Conservation (phyloP, 2,329 filamentous ascomycete species). For the Intubia oerlemansii region DNA sequence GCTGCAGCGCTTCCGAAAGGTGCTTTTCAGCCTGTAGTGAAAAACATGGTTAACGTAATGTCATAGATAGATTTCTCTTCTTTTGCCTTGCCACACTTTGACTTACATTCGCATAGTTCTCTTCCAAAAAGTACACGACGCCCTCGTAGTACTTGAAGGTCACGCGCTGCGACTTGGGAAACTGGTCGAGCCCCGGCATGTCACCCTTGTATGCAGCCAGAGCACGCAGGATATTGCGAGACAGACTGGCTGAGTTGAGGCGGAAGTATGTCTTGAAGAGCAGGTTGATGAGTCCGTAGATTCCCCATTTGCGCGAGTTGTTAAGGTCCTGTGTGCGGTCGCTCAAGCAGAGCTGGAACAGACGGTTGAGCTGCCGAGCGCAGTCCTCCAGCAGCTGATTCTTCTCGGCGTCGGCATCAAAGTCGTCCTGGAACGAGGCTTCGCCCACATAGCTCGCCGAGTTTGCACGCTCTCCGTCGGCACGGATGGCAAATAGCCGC, state of each 20-base stretch:
- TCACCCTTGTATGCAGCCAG: constrained; percentile 58
- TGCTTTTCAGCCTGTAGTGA: constrained; percentile 54
- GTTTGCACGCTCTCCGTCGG: constrained; percentile 45
- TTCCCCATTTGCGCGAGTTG: constrained; percentile 92
- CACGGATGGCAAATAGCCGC: constrained; percentile 72
- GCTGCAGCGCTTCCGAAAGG: constrained; percentile 59
- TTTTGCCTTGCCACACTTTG: constrained; percentile 18
- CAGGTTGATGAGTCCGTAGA: constrained; percentile 86
- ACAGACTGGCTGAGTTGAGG: constrained; percentile 73
- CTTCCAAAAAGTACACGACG: constrained; percentile 81
- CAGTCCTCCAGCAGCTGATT: constrained; percentile 80
- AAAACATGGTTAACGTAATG: too few species aligned
- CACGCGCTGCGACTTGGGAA: constrained; percentile 77
- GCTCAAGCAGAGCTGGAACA: constrained; percentile 76
- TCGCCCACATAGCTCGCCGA: constrained; percentile 17
- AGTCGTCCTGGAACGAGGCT: constrained; percentile 52
- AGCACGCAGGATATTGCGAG: constrained; percentile 72
- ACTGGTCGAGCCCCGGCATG: constrained; percentile 57
- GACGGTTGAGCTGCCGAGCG: constrained; percentile 71
- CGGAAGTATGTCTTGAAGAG: constrained; percentile 98
- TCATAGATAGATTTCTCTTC: background rate
- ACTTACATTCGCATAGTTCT: constrained; percentile 73
- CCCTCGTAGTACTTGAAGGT: constrained; percentile 95
- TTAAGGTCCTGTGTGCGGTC: constrained; percentile 56
- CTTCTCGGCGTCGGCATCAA: constrained; percentile 53